phyloP scores from a whole-genome alignment of 1,284 basidiomycete genomes.

The Veloporphyrellus conicus region DNA sequence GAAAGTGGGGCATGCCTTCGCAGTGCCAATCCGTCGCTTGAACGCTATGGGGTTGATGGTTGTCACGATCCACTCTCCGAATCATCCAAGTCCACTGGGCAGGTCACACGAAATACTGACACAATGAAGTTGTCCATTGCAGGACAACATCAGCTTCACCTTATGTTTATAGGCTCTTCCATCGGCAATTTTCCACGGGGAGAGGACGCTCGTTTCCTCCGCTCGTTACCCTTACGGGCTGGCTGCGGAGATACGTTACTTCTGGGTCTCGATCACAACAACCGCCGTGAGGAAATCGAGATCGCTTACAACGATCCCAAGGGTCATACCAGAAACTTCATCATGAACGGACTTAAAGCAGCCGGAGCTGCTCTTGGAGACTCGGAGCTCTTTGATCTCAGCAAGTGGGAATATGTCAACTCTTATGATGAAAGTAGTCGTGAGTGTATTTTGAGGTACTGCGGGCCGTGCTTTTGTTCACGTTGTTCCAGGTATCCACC shows the following conservation, averaged over 20 bases:
- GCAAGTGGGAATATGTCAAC: slow-evolving; percentile 82
- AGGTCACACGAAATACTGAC: slow-evolving; percentile 8
- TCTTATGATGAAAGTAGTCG: slow-evolving; percentile 69
- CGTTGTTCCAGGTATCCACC: slow-evolving; percentile 65
- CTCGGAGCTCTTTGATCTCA: slow-evolving; percentile 55
- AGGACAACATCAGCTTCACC: slow-evolving; percentile 57
- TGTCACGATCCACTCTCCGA: slow-evolving; percentile 34
- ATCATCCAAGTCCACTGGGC: slow-evolving; percentile 30
- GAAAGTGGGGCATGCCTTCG: not conserved
- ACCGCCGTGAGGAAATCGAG: slow-evolving; percentile 64
- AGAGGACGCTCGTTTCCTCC: slow-evolving; percentile 73
- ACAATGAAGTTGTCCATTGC: slow-evolving; percentile 40
- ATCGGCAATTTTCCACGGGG: slow-evolving; percentile 87
- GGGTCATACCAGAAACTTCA: slow-evolving; percentile 79
- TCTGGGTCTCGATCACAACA: slow-evolving; percentile 84
- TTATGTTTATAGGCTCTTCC: slow-evolving; percentile 93
- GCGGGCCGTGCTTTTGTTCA: not conserved
- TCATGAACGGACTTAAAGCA: slow-evolving; percentile 81
- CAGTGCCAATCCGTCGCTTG: not conserved
- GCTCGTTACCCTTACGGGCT: slow-evolving; percentile 72
- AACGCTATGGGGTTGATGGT: not conserved
- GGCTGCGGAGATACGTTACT: slow-evolving; percentile 69
- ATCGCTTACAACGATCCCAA: slow-evolving; percentile 79
- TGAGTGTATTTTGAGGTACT: slow-evolving; percentile 39
- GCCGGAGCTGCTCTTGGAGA: slow-evolving; percentile 62